Base-by-base conservation (phyloP, 2,329 filamentous ascomycete species). In the Colletotrichum agaves region DNA sequence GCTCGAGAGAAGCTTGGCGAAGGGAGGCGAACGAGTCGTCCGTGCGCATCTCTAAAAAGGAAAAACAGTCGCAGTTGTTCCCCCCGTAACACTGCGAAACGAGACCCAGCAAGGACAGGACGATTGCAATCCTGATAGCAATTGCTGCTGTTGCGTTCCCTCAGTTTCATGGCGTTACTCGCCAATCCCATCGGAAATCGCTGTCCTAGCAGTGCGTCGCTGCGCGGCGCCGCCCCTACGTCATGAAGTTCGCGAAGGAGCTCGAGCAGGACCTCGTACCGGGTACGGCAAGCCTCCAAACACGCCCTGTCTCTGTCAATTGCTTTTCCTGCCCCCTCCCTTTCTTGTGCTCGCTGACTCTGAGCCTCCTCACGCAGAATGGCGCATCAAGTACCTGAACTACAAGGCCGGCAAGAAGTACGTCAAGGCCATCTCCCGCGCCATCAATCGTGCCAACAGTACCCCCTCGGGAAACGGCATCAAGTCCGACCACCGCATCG, bases 331-430 rank as follows among this genome's bases (percentile, higher is more conserved):
- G n/a, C n/a, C n/a, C n/a, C n/a, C n/a, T 7, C 8, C 27, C 27
- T 27, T 7, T 37, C 46, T 17, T 50, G 49, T 59, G 41, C 12
- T n/a, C n/a, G 12, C 39, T 47, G 23, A 31, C 17, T 53, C 52
- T 41, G 17, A 12, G 11, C 44, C 57, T 23, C 21, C 37, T 10
- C 56, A n/a, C 52, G 31, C 72, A 90, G 88, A 98, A 87, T 98
- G 95, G 95, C 89, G 92, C 75, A 87, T 90, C 78, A 97, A 97
- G 79, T 98, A 98, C 79, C 87, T 98, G 73, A 89, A 98, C 80
- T 98, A 98, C 85, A 97, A 97, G 85, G 90, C 90, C 63, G 95
- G 94, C 69, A 98, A 98, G 82, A 98, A 98, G 82, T 91, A 94
- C 77, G 86, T 98, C 78, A 98, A 98, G 79, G 90, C 89, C 63